A percentile compares a stretch with the other conserved stretches of the same genome.
Conservation (phyloP, 2,329 filamentous ascomycete species). For the Neofusicoccum ribis region DNA sequence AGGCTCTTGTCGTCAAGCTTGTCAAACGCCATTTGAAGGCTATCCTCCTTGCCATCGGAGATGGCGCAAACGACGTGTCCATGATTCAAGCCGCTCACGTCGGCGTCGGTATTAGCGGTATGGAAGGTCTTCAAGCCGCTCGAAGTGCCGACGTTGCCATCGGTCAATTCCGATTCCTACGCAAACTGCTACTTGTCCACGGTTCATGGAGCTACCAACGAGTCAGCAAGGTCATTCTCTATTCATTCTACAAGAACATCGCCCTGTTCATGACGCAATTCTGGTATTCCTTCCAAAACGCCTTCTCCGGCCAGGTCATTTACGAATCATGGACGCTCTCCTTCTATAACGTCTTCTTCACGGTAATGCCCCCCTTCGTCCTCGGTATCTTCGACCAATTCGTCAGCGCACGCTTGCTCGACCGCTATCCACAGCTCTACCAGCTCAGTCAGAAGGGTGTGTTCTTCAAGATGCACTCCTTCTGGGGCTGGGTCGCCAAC, state of each 20-base stretch:
- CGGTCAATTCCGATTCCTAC: slow-evolving; percentile 90
- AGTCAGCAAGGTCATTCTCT: slow-evolving; percentile 93
- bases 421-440: slow-evolving; percentile 95
- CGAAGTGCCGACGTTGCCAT: slow-evolving; percentile 95
- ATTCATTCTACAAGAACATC: slow-evolving; percentile 99
- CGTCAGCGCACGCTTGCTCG: slow-evolving; percentile 87
- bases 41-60: slow-evolving; percentile 91
- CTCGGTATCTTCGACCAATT: slow-evolving; percentile 98
- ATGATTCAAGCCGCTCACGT: slow-evolving; percentile 99
- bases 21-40: slow-evolving; percentile 93
- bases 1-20: slow-evolving; percentile 95
- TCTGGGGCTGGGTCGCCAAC: slow-evolving; percentile 88
- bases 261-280: slow-evolving; percentile 99
- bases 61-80: slow-evolving; percentile 98
- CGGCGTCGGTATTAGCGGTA: slow-evolving; percentile 93
- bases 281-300: slow-evolving; percentile 97
- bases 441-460: slow-evolving; percentile 86
- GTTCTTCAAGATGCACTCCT: slow-evolving; percentile 92
- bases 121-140: slow-evolving; percentile 95
- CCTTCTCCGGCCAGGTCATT: slow-evolving; percentile 95
- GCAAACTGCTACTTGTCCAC: slow-evolving; percentile 91
- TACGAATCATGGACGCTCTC: slow-evolving; percentile 99
- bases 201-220: slow-evolving; percentile 98
- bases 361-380: slow-evolving; percentile 86
- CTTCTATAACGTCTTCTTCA: slow-evolving; percentile 99